Evolutionary conservation across 176 grass and related monocot species (phyloP).

Genomic region (Ensete glaucum): DNA sequence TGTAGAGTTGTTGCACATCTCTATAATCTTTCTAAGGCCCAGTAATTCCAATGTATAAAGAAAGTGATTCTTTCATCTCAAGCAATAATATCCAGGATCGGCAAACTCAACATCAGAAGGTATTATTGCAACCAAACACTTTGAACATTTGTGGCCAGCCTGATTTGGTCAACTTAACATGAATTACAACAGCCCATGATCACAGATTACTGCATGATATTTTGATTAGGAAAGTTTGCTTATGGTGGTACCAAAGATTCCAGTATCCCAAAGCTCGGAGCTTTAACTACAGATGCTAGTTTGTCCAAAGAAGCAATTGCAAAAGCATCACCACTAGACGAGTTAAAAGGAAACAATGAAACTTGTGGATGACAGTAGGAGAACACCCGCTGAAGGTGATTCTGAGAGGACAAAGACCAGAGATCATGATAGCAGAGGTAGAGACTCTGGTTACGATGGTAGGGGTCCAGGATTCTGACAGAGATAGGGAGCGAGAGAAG

Average conservation of each 20-base stretch:
- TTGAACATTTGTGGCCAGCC: not conserved
- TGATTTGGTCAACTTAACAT: not conserved
- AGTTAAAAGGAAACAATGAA: slow-evolving; percentile 51
- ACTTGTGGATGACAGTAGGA: slow-evolving; percentile 36
- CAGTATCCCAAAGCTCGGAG: slow-evolving; percentile 29
- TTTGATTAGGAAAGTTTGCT: slow-evolving; percentile 41
- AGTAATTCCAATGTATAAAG: slow-evolving; percentile 77
- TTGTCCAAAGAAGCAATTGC: slow-evolving; percentile 22
- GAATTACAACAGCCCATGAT: not conserved
- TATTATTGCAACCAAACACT: not conserved
- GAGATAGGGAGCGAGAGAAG: slow-evolving; percentile 43
- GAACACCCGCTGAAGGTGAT: slow-evolving; percentile 34
- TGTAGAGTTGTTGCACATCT: slow-evolving; percentile 80
- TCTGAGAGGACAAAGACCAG: slow-evolving; percentile 41
- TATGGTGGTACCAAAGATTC: slow-evolving; percentile 32
- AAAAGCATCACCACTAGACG: slow-evolving; percentile 37
- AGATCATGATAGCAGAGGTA: slow-evolving; percentile 27
- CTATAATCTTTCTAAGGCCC: slow-evolving; percentile 62
- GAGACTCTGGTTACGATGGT: slow-evolving; percentile 55
- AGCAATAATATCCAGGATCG: slow-evolving; percentile 30
- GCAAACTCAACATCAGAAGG: slow-evolving; percentile 51
- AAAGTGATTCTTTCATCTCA: slow-evolving; percentile 66
- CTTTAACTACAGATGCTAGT: slow-evolving; percentile 47
- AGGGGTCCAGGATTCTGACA: slow-evolving; percentile 50
- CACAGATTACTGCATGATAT: too few relatives aligned